Evolutionary conservation across 306 rosid species (phyloP).

Genomic region (Medicago arabica): DNA sequence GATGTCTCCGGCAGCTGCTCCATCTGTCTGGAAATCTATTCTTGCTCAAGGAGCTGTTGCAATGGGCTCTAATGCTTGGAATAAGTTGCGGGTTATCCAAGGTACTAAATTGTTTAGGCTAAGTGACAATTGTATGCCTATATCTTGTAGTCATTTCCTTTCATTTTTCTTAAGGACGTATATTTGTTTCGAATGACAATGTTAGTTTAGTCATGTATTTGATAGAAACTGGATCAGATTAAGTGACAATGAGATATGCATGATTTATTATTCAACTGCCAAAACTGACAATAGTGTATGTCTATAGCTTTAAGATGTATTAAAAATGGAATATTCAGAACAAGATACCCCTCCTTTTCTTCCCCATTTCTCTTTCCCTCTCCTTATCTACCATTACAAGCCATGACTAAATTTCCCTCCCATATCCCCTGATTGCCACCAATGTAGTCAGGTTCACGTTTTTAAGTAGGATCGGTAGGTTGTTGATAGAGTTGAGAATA

Average conservation of each 20-base stretch:
- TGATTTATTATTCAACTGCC: neutral
- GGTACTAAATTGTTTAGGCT: slow-evolving; percentile 55
- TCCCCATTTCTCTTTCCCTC: neutral
- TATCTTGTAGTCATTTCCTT: neutral
- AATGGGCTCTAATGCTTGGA: slow-evolving; percentile 91
- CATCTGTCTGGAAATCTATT: slow-evolving; percentile 78
- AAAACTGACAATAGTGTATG: no score
- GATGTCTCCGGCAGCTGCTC: slow-evolving; percentile 88
- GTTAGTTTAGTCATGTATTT: neutral
- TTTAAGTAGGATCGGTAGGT: no score
- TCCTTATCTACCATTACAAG: neutral
- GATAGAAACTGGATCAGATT: slow-evolving; percentile 14
- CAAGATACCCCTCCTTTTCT: neutral
- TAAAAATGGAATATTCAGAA: neutral
- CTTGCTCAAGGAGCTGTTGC: slow-evolving; percentile 78
- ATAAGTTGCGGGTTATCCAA: slow-evolving; percentile 71
- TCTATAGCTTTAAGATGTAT: neutral
- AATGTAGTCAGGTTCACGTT: no score
- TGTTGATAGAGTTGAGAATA: no score
- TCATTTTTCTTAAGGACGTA: neutral
- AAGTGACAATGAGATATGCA: slow-evolving; percentile 2
- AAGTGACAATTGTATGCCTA: slow-evolving; percentile 8
- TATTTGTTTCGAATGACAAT: slow-evolving; percentile 3
- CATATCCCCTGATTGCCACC: no score
- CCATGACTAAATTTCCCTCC: no score